phyloP scores from a whole-genome alignment of 2,329 filamentous ascomycete genomes.

The Fusarium sp. region DNA sequence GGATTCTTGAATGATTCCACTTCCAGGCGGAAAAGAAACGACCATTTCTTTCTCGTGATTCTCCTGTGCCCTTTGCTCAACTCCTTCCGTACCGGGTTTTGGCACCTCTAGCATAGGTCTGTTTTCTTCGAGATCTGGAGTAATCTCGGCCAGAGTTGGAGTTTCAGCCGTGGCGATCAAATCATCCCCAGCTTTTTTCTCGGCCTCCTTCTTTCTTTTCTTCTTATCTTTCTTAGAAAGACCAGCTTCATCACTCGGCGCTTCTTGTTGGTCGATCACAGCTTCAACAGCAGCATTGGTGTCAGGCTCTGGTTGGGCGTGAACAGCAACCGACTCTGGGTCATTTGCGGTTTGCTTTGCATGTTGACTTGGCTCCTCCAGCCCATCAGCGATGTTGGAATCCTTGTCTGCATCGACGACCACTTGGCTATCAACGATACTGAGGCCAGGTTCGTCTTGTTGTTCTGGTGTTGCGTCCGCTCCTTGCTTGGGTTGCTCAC shows the following conservation, averaged over 20 bases:
- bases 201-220: neutral
- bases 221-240: slow-evolving; percentile 20
- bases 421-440: neutral
- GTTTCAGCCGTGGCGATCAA: neutral
- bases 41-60: neutral
- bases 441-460: neutral
- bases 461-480: neutral
- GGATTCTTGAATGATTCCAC: neutral
- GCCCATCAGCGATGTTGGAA: neutral
- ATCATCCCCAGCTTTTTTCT: slow-evolving; percentile 1
- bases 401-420: neutral
- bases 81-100: neutral
- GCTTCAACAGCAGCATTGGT: neutral
- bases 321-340: neutral
- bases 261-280: slow-evolving; percentile 23
- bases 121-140: neutral
- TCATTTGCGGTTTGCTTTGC: neutral
- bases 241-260: neutral
- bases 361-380: neutral
- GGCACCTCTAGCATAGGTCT: neutral
- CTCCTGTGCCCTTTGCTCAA: neutral
- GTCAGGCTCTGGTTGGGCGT: neutral
- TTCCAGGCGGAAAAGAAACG: neutral
- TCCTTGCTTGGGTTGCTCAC: neutral
- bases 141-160: slow-evolving; percentile 1